Conservation (phyloP, 225 moss, liverwort and hornwort genomes). For the Sphagnum contortum region DNA sequence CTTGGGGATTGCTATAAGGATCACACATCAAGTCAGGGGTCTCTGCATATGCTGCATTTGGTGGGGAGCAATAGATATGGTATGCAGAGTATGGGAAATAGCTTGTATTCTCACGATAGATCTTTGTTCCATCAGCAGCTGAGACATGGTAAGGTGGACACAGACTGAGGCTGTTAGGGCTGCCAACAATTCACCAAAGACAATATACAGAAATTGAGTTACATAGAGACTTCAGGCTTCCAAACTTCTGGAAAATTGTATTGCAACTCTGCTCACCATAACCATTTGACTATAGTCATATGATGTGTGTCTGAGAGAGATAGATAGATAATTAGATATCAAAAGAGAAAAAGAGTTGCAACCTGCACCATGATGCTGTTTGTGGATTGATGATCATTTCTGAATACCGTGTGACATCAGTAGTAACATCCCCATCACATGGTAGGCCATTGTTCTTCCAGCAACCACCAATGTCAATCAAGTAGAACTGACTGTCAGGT, state of each 20-base stretch:
- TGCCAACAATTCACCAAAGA: neutral
- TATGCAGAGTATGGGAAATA: slow-evolving; percentile 74
- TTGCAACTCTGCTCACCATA: too few species aligned
- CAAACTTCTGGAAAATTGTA: too few species aligned
- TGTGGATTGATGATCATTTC: slow-evolving; percentile 97
- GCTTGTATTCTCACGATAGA: slow-evolving; percentile 45
- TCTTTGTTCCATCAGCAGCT: slow-evolving; percentile 26
- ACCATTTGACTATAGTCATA: too few species aligned
- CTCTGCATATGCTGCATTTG: slow-evolving; percentile 56
- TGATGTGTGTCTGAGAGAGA: neutral
- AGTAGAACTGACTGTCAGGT: slow-evolving; percentile 74
- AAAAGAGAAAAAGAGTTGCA: neutral
- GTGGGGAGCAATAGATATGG: slow-evolving; percentile 81
- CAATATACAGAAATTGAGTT: too few species aligned
- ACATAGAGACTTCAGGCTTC: too few species aligned
- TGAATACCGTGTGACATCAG: slow-evolving; percentile 80
- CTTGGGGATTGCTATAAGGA: slow-evolving; percentile 70
- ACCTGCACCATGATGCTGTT: slow-evolving; percentile 58
- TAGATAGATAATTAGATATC: neutral
- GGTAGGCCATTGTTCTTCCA: slow-evolving; percentile 75
- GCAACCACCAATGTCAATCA: slow-evolving; percentile 86
- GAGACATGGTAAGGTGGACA: slow-evolving; percentile 76
- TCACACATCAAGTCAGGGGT: slow-evolving; percentile 49
- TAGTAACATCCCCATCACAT: slow-evolving; percentile 62
- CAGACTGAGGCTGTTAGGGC: slow-evolving; percentile 19